A percentile compares a stretch with the other conserved stretches of the same genome.
phyloP scores from a whole-genome alignment of 1,284 basidiomycete species.

The Takashimella tepidaria region DNA sequence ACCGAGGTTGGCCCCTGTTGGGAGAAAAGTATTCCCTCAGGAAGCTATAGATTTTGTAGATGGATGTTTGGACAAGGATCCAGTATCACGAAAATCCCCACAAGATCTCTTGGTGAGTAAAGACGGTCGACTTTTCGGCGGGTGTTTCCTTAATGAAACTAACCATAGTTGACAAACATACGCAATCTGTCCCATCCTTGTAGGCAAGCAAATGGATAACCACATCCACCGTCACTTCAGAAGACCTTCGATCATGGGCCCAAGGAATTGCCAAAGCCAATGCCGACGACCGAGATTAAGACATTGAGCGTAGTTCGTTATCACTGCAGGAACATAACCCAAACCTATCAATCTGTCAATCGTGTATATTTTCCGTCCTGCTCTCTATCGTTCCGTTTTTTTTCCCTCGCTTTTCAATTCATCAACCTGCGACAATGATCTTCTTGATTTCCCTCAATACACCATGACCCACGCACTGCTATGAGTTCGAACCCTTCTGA shows the following conservation, averaged over 20 bases:
- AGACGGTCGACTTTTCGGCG: background rate
- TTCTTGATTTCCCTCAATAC: too few species aligned
- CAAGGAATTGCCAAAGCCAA: conserved; percentile 7
- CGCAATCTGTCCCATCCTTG: too few species aligned
- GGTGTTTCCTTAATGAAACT: conserved; percentile 1
- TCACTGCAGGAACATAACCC: too few species aligned
- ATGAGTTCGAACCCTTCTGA: too few species aligned
- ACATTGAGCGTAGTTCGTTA: too few species aligned
- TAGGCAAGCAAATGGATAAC: conserved; percentile 40
- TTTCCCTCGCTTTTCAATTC: too few species aligned
- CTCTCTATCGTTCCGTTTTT: too few species aligned
- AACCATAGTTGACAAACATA: too few species aligned
- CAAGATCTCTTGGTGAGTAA: conserved; percentile 64
- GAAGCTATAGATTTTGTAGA: conserved; percentile 75
- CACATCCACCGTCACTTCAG: conserved; percentile 28
- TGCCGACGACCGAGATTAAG: background rate
- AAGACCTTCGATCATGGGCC: conserved; percentile 34
- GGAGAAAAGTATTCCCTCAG: conserved; percentile 52
- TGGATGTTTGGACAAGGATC: conserved; percentile 78
- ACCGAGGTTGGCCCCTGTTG: conserved; percentile 61
- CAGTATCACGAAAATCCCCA: conserved; percentile 66
- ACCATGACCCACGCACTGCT: too few species aligned
- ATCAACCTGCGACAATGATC: too few species aligned
- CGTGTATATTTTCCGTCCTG: too few species aligned
- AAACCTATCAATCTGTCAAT: too few species aligned